Evolutionary conservation across 495 filamentous ascomycete species (phyloP), one percentile per base, ranked within the genome.

Genomic region (Mytilinidion resinicola): DNA sequence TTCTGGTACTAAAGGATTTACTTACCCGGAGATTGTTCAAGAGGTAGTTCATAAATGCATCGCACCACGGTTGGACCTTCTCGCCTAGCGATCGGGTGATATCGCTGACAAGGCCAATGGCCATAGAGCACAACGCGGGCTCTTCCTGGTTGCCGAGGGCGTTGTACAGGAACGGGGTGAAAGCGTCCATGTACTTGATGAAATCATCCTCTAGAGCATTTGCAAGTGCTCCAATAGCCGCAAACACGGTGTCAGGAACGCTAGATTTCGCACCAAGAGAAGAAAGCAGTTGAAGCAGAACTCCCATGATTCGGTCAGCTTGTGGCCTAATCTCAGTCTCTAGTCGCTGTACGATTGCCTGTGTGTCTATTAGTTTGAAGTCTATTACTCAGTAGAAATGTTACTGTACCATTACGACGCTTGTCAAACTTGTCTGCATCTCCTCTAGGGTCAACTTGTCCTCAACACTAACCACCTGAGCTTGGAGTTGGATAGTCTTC

Each of bases 111-210:
- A 97, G 78, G 55, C 93, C 93, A 73, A 97, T 96, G 53, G 93
- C 92, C 88, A 98, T 95, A 38, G 91, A 82, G 78, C 95, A 98
- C 36, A 97, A 80, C 71, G 81, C 85, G 33, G 90, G 87, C 74
- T 97, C 93, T 62, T 98, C 93, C 59, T 95, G 90, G 78, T 96
- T 97, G 56, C 83, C 85, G 25, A 98, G 84, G 7, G 93, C 93
- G 60, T 88, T 91, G 78, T 90, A 93, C 15, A 98, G 78, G 82
- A 87, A 96, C 1, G 89, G 90, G 30, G 83, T 76, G 70, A 98
- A 98, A 9, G 88, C 78, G 9, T 96, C 89, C 95, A 98, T 97
- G 77, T 97, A 98, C 73, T 91, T 90, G 69, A 83, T 77, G 71
- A 98, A 97, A 50, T 90, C 90, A 41, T 88, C 88, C 67, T 96